phyloP scores from a whole-genome alignment of 2,329 filamentous ascomycete genomes.

The Paradendryphiella salina region DNA sequence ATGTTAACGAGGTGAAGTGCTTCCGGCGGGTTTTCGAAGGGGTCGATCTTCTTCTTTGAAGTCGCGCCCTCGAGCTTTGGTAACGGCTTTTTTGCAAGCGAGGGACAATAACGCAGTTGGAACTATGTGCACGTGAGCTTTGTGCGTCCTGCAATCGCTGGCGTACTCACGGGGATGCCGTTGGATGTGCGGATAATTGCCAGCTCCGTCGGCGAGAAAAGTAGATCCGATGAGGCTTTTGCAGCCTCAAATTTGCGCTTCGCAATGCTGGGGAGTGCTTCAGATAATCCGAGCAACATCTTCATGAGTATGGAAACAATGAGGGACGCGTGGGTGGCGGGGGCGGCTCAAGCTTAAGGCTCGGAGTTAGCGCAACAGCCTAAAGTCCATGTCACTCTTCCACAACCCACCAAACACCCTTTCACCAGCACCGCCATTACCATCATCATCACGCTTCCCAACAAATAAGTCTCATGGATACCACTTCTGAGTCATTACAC shows the following conservation, averaged over 20 bases:
- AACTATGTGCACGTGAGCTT: conserved; percentile 56
- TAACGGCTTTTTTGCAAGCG: conserved; percentile 67
- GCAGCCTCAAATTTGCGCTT: conserved; percentile 45
- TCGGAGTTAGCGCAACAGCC: conserved; percentile 6
- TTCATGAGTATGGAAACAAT: conserved; percentile 5
- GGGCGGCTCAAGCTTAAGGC: conserved; percentile 1
- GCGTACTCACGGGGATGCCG: conserved; percentile 44
- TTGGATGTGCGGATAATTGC: conserved; percentile 44
- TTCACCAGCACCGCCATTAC: not conserved
- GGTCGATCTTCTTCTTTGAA: conserved; percentile 52
- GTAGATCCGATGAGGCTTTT: conserved; percentile 39
- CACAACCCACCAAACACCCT: not conserved
- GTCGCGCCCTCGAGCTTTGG: conserved; percentile 45
- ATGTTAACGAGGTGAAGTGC: conserved; percentile 60
- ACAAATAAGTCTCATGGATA: not conserved
- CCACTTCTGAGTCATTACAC: not conserved
- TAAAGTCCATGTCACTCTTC: conserved; percentile 8
- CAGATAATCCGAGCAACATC: conserved; percentile 42
- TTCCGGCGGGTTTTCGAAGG: conserved; percentile 64
- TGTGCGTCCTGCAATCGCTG: conserved; percentile 1
- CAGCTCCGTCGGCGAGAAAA: conserved; percentile 49
- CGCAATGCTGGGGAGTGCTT: conserved; percentile 44
- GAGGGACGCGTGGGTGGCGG: not conserved
- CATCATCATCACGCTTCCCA: conserved; percentile 1
- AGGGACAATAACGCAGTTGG: conserved; percentile 71